Base-by-base conservation (phyloP, 257 asterid genomes). In the Fraxinus quadrangulata region DNA sequence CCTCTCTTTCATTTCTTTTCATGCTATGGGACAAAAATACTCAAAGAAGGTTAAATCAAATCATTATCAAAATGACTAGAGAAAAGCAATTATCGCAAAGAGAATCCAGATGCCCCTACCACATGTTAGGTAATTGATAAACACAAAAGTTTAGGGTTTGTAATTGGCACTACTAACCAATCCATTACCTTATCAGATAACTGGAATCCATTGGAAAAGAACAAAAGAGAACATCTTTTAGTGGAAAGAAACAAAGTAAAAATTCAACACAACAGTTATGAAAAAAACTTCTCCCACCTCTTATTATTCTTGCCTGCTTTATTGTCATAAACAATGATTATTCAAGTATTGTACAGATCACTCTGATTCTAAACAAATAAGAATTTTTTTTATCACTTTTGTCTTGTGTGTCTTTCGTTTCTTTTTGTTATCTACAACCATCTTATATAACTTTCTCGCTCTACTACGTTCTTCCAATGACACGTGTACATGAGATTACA, bases 361-460 rank as follows among this genome's bases (percentile, higher is more conserved):
- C 76, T 78, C 84, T 63, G 74, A 66, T 54, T 75, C 81, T 77
- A 30, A 36, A 42, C 69, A 23, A 70, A 72, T 66, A n/a, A 73
- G 63, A 81, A 61, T 14, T 33, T 16, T 0, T 34, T 31, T n/a
- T 6, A n/a, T 40, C 71, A 75, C 67, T 74, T 47, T 51, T 56
- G 31, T 72, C 66, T 28, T 72, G 82, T 79, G 40, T 71, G 67
- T 75, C 47, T 33, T 21, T 45, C 42, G 47, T 72, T 75, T 11
- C 30, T 66, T 54, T 63, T 56, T 81, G 47, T 78, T 86, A 86
- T 84, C 90, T 84, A 86, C 88, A 86, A 72, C 69, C 77, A 56
- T 77, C 78, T 30, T 67, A 69, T 45, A 63, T 45, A 63, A 68
- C 75, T 65, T 67, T 36, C 51, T 56, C 33, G 12, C 24, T 67